Evolutionary conservation across 305 asterid genomes (phyloP).

Genomic region (Fraxinus albicans): DNA sequence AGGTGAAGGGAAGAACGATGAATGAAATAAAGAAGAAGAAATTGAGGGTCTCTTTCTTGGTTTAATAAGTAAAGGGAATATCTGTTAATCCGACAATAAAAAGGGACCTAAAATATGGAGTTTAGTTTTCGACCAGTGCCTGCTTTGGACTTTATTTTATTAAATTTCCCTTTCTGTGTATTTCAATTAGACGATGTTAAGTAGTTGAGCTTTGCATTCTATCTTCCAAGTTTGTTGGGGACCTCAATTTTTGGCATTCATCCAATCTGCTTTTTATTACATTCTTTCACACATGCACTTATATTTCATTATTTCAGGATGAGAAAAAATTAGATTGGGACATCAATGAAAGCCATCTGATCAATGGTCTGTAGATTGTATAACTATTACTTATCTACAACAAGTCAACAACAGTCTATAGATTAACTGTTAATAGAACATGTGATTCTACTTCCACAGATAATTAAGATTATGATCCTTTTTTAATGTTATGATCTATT

Average conservation of each 20-base stretch:
- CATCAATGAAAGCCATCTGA: neutral
- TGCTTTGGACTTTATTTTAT: neutral
- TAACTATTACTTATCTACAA: neutral
- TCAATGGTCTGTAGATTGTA: neutral
- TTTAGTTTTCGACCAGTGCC: neutral
- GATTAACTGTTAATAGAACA: neutral
- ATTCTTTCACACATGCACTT: neutral
- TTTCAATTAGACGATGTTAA: neutral
- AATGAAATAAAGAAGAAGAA: neutral
- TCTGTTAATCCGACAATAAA: neutral
- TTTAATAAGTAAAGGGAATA: neutral
- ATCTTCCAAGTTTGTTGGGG: neutral
- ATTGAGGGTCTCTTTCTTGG: neutral
- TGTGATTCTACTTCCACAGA: neutral
- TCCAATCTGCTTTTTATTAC: neutral
- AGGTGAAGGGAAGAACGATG: neutral
- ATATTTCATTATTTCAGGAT: neutral
- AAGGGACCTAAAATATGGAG: neutral
- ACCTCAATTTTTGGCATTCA: neutral
- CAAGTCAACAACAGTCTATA: neutral
- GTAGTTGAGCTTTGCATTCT: neutral
- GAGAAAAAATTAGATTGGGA: neutral
- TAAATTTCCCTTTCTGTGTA: neutral
- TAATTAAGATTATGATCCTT: neutral
- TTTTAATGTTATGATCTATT: neutral